Evolutionary conservation across 2,329 filamentous ascomycete species (phyloP).

Genomic region (Hymenotorrendiella dingleyae): DNA sequence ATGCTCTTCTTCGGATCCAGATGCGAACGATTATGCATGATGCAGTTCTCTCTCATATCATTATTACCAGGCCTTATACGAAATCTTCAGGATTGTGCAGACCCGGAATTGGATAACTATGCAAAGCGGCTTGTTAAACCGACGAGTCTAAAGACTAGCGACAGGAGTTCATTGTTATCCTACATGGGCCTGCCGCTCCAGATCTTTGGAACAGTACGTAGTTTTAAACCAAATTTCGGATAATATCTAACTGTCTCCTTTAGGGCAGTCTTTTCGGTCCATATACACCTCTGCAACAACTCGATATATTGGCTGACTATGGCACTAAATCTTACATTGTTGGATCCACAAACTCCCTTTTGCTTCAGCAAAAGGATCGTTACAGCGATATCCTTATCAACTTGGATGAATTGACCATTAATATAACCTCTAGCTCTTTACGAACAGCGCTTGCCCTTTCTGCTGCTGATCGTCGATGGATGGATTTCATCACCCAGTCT

Average conservation of each 20-base stretch:
- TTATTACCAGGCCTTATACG: conserved; percentile 89
- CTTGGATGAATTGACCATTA: conserved; percentile 82
- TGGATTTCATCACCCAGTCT: conserved; percentile 88
- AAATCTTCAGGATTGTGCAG: conserved; percentile 89
- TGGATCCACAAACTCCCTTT: conserved; percentile 89
- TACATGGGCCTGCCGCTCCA: conserved; percentile 96
- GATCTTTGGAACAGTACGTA: conserved; percentile 77
- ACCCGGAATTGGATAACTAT: conserved; percentile 84
- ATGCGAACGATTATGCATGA: conserved; percentile 94
- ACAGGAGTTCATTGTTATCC: conserved; percentile 78
- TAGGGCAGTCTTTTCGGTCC: conserved; percentile 91
- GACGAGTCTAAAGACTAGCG: conserved; percentile 84
- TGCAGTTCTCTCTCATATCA: conserved; percentile 94
- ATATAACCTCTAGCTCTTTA: conserved; percentile 74
- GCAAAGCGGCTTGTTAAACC: conserved; percentile 69
- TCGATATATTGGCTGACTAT: conserved; percentile 87
- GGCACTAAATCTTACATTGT: conserved; percentile 97
- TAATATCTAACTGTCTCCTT: conserved; percentile 7
- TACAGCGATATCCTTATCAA: conserved; percentile 97
- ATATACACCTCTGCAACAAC: conserved; percentile 92
- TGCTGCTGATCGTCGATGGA: conserved; percentile 86
- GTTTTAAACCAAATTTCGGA: neutral
- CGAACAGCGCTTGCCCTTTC: conserved; percentile 72
- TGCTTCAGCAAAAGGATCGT: conserved; percentile 88
- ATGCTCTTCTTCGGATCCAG: conserved; percentile 99